A percentile compares a stretch with the other conserved stretches of the same genome.
These are phyloP conservation scores for Globisporangium takayamanum DNA, from an alignment of 352 stramenopile species.

Conservation along the genomic window DNA sequence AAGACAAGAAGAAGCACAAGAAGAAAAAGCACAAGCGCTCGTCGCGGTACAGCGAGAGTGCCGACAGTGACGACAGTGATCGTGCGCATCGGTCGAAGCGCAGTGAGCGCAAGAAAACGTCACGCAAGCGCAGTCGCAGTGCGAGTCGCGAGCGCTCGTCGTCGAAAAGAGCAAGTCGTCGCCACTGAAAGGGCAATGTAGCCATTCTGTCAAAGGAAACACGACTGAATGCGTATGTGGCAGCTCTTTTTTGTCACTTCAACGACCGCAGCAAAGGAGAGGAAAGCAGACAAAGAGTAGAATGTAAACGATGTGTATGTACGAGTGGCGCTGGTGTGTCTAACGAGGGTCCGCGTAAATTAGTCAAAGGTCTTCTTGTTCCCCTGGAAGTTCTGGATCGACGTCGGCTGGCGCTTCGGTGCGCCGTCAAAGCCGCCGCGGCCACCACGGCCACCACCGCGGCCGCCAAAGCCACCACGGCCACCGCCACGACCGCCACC, in stretches of 20 bases:
- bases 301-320: constrained; percentile 1
- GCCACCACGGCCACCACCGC: constrained; percentile 38
- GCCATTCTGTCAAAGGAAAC: background rate
- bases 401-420: constrained; percentile 79
- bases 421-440: constrained; percentile 62
- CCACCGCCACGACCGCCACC: constrained; percentile 22
- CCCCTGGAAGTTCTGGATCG: constrained; percentile 93
- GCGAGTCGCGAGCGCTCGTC: constrained; percentile 5
- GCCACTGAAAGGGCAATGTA: background rate
- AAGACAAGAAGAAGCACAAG: constrained; percentile 6
- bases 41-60: constrained; percentile 6
- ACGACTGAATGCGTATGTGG: no score
- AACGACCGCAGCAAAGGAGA: no score
- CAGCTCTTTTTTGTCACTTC: no score
- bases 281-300: background rate
- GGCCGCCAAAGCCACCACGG: constrained; percentile 21
- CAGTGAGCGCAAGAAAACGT: constrained; percentile 17
- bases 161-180: constrained; percentile 10
- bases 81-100: constrained; percentile 25
- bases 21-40: constrained; percentile 21
- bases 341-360: constrained; percentile 16
- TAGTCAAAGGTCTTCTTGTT: constrained; percentile 98
- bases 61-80: constrained; percentile 17
- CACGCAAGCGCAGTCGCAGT: constrained; percentile 18
- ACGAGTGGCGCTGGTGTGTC: constrained; percentile 7